These are phyloP conservation scores for Huntiella abstrusa DNA, from an alignment of 2,329 filamentous ascomycete species.

Conservation along the genomic window DNA sequence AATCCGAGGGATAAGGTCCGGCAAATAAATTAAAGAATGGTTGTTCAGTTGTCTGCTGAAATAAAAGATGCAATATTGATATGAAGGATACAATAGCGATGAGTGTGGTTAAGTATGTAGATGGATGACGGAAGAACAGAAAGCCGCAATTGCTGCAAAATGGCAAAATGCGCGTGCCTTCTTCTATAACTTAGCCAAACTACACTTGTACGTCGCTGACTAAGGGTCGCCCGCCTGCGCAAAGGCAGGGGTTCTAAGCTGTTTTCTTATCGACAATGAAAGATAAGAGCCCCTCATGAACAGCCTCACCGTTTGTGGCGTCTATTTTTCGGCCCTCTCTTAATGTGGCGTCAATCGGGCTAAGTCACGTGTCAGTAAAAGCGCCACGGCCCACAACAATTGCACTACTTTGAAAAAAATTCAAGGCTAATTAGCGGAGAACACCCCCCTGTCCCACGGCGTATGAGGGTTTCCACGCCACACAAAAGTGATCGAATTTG, in stretches of 20 bases:
- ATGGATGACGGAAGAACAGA: too few species aligned
- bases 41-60: too few species aligned
- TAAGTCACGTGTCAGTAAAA: conserved; percentile 5
- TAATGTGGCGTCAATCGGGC: neutral
- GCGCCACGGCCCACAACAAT: conserved; percentile 11
- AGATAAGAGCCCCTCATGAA: neutral
- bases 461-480: conserved; percentile 25
- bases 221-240: too few species aligned
- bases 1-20: neutral
- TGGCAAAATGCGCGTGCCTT: too few species aligned
- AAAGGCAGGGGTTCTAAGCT: too few species aligned
- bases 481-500: conserved; percentile 27
- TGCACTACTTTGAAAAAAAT: conserved; percentile 6
- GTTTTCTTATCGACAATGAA: too few species aligned
- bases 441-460: conserved; percentile 12
- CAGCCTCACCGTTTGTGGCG: neutral
- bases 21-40: neutral
- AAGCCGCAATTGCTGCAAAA: too few species aligned
- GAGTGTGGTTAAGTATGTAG: too few species aligned
- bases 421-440: conserved; percentile 4
- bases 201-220: too few species aligned
- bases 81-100: too few species aligned
- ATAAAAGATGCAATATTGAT: too few species aligned
- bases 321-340: neutral
- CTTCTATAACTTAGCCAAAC: too few species aligned